Evolutionary conservation across 2,329 filamentous ascomycete genomes (phyloP), one percentile per base, ranked within the genome.

Genomic region (Colletotrichum sp.): DNA sequence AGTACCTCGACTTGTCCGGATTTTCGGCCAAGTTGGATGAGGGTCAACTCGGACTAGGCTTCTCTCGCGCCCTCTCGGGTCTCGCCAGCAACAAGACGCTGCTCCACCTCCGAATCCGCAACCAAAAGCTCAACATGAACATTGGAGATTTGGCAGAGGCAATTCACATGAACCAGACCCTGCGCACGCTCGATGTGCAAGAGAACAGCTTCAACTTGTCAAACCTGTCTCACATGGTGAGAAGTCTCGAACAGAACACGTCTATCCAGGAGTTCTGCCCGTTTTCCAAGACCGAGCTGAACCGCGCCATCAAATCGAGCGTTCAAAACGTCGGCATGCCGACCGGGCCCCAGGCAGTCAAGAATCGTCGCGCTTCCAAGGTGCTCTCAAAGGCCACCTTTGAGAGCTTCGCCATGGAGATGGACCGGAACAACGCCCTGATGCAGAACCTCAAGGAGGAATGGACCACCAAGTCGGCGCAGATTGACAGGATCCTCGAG

Each of bases 1-100:
- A 85, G n/a, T 90, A 85, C 72, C 85, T 92, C 4, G 90, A 92
- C 77, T 82, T 92, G 9, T 92, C 90, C 1, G 90, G 90, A 3
- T 91, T 88, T 79, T 88, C 87, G 63, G 88, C 89, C 60, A 91
- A 90, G 80, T 83, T 92, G 8, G 90, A 92, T 77, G 90, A 92
- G 77, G 88, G 89, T 0, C 88, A 90, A 74, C 85, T 92, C 12
- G 90, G 90, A 18, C 87, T 85, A 73, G 88, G 89, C 10, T 89
- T 91, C 74, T 90, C 88, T 0, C 87, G 85, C 43, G 86, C 89
- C 0, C 82, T 92, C 30, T 83, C 84, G 24, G 88, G 88, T 26
- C 84, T 90, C 36, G 85, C 84, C 34, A 81, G 82, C n/a, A 88
- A 89, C 74, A 84, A 79, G 9, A 82, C 83, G 18, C 83, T 89